A percentile compares a stretch with the other conserved stretches of the same genome.
These are phyloP conservation scores for Paxillus rubicundulus DNA, from an alignment of 768 basidiomycete species.

Conservation along the genomic window DNA sequence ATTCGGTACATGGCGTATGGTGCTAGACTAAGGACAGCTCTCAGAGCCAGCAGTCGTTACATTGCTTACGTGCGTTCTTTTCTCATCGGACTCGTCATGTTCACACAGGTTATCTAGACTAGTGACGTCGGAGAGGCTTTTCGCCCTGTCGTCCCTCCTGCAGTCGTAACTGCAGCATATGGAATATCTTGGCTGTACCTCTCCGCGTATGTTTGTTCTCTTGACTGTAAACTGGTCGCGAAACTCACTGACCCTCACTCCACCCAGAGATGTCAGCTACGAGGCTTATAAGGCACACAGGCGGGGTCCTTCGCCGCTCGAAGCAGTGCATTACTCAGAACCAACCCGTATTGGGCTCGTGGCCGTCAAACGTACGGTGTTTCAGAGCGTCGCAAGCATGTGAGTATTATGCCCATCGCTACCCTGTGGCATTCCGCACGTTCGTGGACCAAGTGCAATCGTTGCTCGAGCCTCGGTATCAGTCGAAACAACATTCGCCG, in stretches of 20 bases:
- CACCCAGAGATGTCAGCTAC: conserved; percentile 63
- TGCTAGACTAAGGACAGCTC: conserved; percentile 72
- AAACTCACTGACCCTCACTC: neutral
- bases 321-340: conserved; percentile 70
- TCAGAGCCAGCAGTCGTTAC: conserved; percentile 68
- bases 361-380: conserved; percentile 74
- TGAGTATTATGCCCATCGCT: conserved; percentile 29
- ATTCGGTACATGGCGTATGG: conserved; percentile 75
- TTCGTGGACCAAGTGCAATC: conserved; percentile 2
- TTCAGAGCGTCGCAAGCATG: conserved; percentile 84
- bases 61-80: conserved; percentile 63
- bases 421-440: conserved; percentile 9
- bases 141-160: conserved; percentile 71
- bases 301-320: conserved; percentile 61
- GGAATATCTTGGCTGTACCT: conserved; percentile 83
- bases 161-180: conserved; percentile 72
- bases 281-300: conserved; percentile 78
- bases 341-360: conserved; percentile 63
- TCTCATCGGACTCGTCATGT: neutral
- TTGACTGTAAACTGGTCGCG: neutral
- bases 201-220: conserved; percentile 43
- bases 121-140: conserved; percentile 85
- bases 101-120: conserved; percentile 45
- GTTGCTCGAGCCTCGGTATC: conserved; percentile 5
- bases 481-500: neutral